Evolutionary conservation across 192 early-diverging fungal genomes (phyloP), one percentile per base, ranked within the genome.

Genomic region (Funneliformis mosseae): DNA sequence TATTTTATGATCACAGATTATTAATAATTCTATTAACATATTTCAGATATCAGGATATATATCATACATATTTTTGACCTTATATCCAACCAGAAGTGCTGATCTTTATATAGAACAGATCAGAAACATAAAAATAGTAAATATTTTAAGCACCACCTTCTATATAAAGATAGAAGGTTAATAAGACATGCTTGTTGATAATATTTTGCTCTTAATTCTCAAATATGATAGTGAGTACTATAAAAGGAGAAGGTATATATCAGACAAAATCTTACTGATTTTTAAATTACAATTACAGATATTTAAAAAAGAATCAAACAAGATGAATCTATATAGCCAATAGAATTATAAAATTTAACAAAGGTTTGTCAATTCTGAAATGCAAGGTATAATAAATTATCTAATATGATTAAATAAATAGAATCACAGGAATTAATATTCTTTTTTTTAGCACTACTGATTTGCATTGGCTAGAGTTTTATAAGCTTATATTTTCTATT

Each of bases 341-440:
- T 72, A 1, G 70, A 1, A 72, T 72, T n/a, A 72, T 72, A 16
- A 1, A 2, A 48, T 72, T 41, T 43, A 2, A 41, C 6, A 25
- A 66, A 66, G 27, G 63, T 66, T 66, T 66, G 70, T n/a, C 39
- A 72, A 43, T 72, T 72, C 25, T 72, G 33, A 38, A 72, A 41
- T 10, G 41, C 39, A 12, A 0, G 8, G 0, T n/a, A 16, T n/a
- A 23, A 48, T 41, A 11, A 72, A 72, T 41, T 72, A 23, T 42
- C 38, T 23, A 41, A 72, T 48, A 41, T 43, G 70, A 72, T 72
- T n/a, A n/a, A n/a, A n/a, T n/a, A n/a, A n/a, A n/a, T n/a, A n/a
- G n/a, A n/a, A n/a, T n/a, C n/a, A n/a, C n/a, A n/a, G n/a, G n/a
- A n/a, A n/a, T n/a, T n/a, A n/a, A n/a, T n/a, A n/a, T n/a, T n/a